These are phyloP conservation scores for Taiwanofungus camphoratus DNA, from an alignment of 1,284 basidiomycete genomes.

Conservation along the genomic window DNA sequence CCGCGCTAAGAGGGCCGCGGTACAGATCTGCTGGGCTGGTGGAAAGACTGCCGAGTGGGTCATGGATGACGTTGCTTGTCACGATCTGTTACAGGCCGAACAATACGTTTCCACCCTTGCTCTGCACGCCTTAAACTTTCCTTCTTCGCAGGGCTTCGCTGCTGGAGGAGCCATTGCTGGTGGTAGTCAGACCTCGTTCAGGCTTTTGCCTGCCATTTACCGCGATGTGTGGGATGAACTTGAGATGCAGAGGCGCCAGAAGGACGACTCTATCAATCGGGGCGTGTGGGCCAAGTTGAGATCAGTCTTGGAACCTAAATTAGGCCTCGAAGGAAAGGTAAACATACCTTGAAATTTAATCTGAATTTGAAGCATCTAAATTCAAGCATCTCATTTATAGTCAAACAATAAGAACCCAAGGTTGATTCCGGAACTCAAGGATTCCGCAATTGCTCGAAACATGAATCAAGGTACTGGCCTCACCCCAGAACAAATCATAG, in stretches of 20 bases:
- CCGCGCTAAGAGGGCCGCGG: constrained; percentile 65
- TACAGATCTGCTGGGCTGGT: constrained; percentile 71
- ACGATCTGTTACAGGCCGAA: constrained; percentile 76
- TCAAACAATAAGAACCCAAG: constrained; percentile 27
- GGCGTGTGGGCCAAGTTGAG: constrained; percentile 67
- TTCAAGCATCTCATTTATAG: too few species aligned
- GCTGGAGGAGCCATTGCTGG: constrained; percentile 36
- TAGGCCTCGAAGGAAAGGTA: constrained; percentile 41
- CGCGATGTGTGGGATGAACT: constrained; percentile 94
- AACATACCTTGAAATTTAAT: constrained; percentile 11
- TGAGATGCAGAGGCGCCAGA: constrained; percentile 56
- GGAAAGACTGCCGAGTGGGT: constrained; percentile 62
- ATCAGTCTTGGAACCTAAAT: constrained; percentile 53
- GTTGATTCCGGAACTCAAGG: constrained; percentile 19
- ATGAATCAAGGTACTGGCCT: constrained; percentile 19
- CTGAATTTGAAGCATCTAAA: too few species aligned
- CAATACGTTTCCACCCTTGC: constrained; percentile 89
- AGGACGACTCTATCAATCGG: constrained; percentile 65
- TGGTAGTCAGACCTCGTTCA: constrained; percentile 53
- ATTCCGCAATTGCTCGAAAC: constrained; percentile 9
- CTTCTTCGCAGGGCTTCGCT: constrained; percentile 57
- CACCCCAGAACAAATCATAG: constrained; percentile 47
- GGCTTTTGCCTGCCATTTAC: constrained; percentile 76
- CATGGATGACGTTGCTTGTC: constrained; percentile 86
- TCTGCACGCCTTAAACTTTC: constrained; percentile 70